phyloP scores from a whole-genome alignment of 2,329 filamentous ascomycete species.

The Sporothrix globosa region DNA sequence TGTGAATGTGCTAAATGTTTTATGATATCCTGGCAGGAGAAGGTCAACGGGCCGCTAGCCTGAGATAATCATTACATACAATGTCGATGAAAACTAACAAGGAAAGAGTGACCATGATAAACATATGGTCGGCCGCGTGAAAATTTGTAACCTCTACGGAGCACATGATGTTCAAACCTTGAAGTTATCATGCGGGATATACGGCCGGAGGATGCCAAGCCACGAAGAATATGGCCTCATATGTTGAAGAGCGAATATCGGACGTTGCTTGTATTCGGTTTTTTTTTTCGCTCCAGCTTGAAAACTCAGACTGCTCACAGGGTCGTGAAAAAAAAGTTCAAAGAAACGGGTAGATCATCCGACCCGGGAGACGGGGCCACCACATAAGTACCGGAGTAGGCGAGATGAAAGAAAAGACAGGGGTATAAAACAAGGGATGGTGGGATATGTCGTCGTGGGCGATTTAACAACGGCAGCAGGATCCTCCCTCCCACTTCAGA shows the following conservation, averaged over 20 bases:
- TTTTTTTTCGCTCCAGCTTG: too few species aligned
- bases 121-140: too few species aligned
- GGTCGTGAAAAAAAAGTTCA: not conserved
- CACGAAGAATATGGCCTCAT: not conserved
- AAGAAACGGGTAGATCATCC: not conserved
- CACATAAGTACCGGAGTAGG: not conserved
- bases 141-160: not conserved
- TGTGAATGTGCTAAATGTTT: not conserved
- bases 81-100: too few species aligned
- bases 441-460: constrained; percentile 1
- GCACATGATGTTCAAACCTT: not conserved
- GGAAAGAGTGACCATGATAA: not conserved
- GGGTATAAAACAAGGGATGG: not conserved
- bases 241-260: not conserved
- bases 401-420: not conserved
- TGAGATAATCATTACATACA: not conserved
- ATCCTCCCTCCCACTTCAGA: not conserved
- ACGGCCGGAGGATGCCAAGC: too few species aligned
- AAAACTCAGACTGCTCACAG: constrained; percentile 20
- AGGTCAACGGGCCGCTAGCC: not conserved
- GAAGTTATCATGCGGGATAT: not conserved
- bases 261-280: not conserved
- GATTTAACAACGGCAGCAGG: constrained; percentile 11
- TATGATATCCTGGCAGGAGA: not conserved
- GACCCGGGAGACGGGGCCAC: not conserved